A percentile compares a stretch with the other conserved stretches of the same genome.
Evolutionary conservation across 148 eudicot species (phyloP).

Genomic region (Nyssa sinensis): DNA sequence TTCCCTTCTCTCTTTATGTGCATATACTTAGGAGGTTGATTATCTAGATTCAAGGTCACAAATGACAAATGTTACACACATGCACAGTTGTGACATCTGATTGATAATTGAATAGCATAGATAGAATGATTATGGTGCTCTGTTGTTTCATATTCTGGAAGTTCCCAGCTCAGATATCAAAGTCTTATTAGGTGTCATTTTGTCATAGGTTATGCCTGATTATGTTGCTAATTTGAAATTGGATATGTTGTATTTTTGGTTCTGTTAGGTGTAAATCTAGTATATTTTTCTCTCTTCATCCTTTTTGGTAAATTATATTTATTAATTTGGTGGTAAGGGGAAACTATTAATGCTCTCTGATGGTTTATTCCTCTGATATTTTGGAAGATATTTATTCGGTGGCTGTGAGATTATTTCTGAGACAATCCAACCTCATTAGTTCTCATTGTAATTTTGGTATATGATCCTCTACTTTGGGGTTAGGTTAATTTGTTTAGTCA

Average conservation of each 20-base stretch:
- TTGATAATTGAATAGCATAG: background rate
- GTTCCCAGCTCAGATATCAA: background rate
- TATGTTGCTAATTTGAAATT: background rate
- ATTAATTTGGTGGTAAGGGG: background rate
- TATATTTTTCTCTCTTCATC: background rate
- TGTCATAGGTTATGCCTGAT: background rate
- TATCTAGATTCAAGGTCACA: background rate
- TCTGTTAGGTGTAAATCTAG: background rate
- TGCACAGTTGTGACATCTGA: background rate
- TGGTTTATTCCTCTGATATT: background rate
- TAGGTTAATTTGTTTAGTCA: background rate
- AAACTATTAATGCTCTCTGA: no score
- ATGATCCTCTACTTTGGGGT: background rate
- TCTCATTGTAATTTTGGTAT: background rate
- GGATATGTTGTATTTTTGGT: background rate
- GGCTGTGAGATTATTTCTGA: background rate
- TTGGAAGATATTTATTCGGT: background rate
- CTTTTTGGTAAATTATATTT: background rate
- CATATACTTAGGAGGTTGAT: background rate
- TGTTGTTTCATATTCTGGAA: background rate
- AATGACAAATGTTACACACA: background rate
- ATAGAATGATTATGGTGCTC: background rate
- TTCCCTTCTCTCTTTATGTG: background rate
- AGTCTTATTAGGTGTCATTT: no score
- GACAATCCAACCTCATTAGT: background rate